These are phyloP conservation scores for Trichomonas vaginalis DNA, from an alignment of 208 protist species.

Conservation along the genomic window DNA sequence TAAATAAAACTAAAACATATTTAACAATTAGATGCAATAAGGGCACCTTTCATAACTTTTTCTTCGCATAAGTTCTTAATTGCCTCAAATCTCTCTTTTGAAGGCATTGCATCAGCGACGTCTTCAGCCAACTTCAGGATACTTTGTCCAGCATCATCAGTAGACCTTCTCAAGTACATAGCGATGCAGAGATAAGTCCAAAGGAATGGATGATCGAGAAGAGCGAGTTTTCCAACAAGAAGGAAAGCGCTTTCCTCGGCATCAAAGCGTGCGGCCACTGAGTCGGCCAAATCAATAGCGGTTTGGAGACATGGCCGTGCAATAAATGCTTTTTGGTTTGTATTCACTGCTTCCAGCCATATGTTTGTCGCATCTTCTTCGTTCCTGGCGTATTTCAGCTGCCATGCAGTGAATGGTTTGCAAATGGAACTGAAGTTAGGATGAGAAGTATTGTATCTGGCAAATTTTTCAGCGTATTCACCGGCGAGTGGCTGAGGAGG, in stretches of 20 bases:
- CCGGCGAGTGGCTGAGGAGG: background rate
- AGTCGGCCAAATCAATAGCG: background rate
- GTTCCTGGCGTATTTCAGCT: background rate
- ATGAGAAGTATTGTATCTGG: background rate
- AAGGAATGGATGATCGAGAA: background rate
- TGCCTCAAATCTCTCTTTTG: background rate
- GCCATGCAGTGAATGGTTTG: background rate
- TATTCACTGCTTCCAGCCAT: background rate
- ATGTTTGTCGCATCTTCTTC: background rate
- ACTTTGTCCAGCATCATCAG: background rate
- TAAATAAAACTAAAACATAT: no score
- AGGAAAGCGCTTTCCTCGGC: background rate
- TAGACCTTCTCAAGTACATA: background rate
- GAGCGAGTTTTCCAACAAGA: background rate
- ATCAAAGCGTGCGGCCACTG: background rate
- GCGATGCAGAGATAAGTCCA: background rate
- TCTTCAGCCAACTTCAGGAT: background rate
- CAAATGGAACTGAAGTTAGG: background rate
- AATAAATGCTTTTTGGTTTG: background rate
- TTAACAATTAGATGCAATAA: background rate
- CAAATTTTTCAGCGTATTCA: background rate
- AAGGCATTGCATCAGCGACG: background rate
- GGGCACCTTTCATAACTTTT: background rate
- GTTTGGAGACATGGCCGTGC: background rate
- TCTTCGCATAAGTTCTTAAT: background rate